Evolutionary conservation across 2,329 filamentous ascomycete species (phyloP).

Genomic region (Trichoderma sp.): DNA sequence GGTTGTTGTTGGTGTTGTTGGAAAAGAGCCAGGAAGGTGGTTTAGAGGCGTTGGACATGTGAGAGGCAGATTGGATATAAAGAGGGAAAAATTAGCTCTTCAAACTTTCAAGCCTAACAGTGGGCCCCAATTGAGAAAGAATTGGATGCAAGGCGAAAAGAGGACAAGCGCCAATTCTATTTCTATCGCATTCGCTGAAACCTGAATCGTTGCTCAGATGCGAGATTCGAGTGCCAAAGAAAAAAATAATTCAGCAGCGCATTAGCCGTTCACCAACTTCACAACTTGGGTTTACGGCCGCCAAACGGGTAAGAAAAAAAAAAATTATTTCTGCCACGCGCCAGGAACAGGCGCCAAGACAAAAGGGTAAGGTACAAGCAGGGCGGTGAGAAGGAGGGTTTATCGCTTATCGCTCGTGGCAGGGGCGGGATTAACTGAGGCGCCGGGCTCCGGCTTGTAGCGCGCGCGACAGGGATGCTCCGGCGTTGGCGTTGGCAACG

Average conservation of each 20-base stretch:
- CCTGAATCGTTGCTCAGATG: neutral
- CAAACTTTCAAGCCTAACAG: neutral
- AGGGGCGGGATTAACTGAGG: constrained; percentile 18
- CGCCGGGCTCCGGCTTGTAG: constrained; percentile 29
- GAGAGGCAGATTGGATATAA: neutral
- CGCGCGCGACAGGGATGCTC: neutral
- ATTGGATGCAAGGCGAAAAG: neutral
- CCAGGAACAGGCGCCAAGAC: constrained; percentile 21
- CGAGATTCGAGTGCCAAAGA: neutral
- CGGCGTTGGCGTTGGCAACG: constrained; percentile 26
- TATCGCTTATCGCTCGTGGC: constrained; percentile 31
- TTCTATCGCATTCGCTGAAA: constrained; percentile 3
- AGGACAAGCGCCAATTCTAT: neutral
- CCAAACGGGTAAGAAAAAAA: neutral
- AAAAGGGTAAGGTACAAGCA: neutral
- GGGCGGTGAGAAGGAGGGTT: constrained; percentile 26
- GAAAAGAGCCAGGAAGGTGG: constrained; percentile 51
- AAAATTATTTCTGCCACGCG: constrained; percentile 21
- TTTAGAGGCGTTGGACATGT: constrained; percentile 28
- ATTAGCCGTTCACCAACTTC: neutral
- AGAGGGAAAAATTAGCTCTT: neutral
- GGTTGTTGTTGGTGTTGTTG: constrained; percentile 42
- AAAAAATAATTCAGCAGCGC: constrained; percentile 12
- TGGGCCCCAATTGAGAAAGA: neutral
- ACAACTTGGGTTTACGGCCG: neutral